Base-by-base conservation (phyloP, 2,329 filamentous ascomycete species). In the Diaporthe capsici region DNA sequence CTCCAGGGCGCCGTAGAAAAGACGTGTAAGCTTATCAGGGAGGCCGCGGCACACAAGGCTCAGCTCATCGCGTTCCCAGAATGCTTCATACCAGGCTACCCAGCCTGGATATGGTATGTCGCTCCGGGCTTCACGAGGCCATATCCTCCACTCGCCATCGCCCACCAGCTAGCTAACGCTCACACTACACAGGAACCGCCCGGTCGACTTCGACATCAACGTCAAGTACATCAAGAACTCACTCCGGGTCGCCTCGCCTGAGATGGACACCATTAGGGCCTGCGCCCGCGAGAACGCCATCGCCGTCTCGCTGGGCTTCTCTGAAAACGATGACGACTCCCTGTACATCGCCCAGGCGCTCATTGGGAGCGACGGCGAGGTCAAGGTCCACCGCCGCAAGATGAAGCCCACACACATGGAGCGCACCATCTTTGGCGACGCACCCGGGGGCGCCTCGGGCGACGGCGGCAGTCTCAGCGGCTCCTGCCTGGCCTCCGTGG, bases 41-140 rank as follows among this genome's bases (percentile, higher is more conserved):
- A 90, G 78, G 91, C 91, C 0, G 88, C 88, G 1, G 77, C 82
- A 7, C 86, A 88, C 58, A 88, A 87, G 1, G 89, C 89, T 2
- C 85, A 90, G 75, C 82, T 93, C 3, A 81, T 93, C 5, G 85
- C 86, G 0, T 91, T 91, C 71, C 87, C 89, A 0, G 88, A 90
- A 80, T 85, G 86, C 49, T 90, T 87, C 85, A 87, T 90, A 44
- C 88, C 88, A 1, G 89, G 89, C 0, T 90, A 90, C 79, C 89
- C 88, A n/a, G 84, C 81, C 70, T 88, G 82, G 85, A 81, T 80
- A 53, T 76, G 71, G 60, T 77, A 53, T 55, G 80, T 83, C n/a
- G 82, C 84, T 6, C 86, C 76, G 4, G 84, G 82, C 44, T 82
- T 84, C 9, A 15, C 34, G 3, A n/a, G 4, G 25, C 47, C 13